A percentile compares a stretch with the other conserved stretches of the same genome.
Evolutionary conservation across 2,329 filamentous ascomycete genomes (phyloP).

Genomic region (Ceratocystis diversiconidia): DNA sequence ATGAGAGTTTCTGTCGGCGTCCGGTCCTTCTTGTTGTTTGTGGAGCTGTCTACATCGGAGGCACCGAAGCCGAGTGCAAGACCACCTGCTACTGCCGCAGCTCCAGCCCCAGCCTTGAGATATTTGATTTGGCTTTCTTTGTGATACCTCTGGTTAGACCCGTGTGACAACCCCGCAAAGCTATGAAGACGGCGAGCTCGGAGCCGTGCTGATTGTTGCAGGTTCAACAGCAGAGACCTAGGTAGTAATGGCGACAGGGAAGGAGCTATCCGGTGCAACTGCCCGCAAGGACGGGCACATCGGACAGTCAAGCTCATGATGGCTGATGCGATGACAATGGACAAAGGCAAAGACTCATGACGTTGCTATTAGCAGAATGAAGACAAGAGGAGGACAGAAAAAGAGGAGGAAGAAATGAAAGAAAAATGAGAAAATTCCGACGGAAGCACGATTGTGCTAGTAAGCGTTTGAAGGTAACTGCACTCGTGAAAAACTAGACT

Average conservation of each 20-base stretch:
- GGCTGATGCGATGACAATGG: background rate
- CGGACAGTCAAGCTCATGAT: slow-evolving; percentile 17
- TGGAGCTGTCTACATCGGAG: background rate
- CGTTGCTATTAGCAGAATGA: background rate
- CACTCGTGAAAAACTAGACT: background rate
- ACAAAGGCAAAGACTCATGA: slow-evolving; percentile 2
- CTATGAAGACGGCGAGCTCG: background rate
- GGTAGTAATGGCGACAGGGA: background rate
- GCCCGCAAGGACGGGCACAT: slow-evolving; percentile 7
- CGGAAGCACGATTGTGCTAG: background rate
- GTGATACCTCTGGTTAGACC: background rate
- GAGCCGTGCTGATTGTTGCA: background rate
- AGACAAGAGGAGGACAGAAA: background rate
- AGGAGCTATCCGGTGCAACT: background rate
- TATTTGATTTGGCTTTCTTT: background rate
- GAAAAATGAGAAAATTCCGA: background rate
- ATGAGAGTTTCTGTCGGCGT: slow-evolving; percentile 54
- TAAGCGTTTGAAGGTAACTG: background rate
- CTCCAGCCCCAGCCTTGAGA: slow-evolving; percentile 10
- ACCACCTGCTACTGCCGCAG: background rate
- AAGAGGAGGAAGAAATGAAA: background rate
- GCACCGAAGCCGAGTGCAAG: slow-evolving; percentile 1
- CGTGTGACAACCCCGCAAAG: too few relatives aligned
- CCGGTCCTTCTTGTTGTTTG: slow-evolving; percentile 6
- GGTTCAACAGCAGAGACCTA: background rate